Evolutionary conservation across 2,329 filamentous ascomycete genomes (phyloP), one percentile per base, ranked within the genome.

Genomic region (Setomelanomma holmii): DNA sequence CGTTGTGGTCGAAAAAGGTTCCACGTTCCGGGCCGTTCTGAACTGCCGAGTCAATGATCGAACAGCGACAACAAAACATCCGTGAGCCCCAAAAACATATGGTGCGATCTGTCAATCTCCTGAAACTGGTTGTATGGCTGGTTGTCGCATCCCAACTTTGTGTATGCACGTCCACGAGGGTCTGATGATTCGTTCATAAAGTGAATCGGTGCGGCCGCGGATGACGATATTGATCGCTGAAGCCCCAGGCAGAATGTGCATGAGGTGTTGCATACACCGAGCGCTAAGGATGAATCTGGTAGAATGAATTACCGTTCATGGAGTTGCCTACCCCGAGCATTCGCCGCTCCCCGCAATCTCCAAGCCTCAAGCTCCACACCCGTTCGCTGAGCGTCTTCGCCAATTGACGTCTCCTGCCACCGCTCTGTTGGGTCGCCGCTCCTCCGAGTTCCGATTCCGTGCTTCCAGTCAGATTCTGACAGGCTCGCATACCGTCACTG

Each of bases 371-470:
- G 17, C 6, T 40, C 36, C n/a, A 38, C 50, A 30, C 10, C 27
- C 27, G 57, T 53, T 55, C 51, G 51, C 45, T 55, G 42, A 43
- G 47, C n/a, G 49, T 41, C 27, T 22, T 24, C 19, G 17, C 42
- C 40, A 34, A 35, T 46, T 39, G 39, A 45, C 51, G 27, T 49
- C n/a, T 40, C 40, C 36, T 47, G 38, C 48, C 7, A 35, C 46
- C 45, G 39, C 5, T 35, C 35, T 20, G 34, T 23, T 49, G 53
- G 40, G 23, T 40, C 38, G 47, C 54, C 56, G 41, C 55, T 55
- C 34, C 51, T 55, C 59, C 54, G 53, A 62, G 44, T 51, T 39
- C 56, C 58, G 58, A 57, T 49, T 33, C 51, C 22, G 24, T 30
- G 34, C 41, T 17, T 24, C 22, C 8, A 33, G 16, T 39, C 34